Conservation (phyloP, 2,329 filamentous ascomycete species). For the Coniella lustricola region DNA sequence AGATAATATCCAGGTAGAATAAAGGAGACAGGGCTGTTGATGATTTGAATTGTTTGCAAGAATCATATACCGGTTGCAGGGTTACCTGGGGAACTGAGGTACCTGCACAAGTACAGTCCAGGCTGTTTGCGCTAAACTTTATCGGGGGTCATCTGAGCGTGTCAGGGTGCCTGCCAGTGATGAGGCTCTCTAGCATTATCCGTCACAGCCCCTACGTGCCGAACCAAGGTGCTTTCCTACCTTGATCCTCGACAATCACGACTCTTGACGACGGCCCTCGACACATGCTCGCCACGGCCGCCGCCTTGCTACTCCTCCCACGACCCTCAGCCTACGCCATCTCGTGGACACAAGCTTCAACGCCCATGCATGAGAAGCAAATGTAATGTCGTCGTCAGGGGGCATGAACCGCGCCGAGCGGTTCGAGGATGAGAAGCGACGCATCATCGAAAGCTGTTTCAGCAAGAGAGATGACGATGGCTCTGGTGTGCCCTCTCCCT, state of each 20-base stretch:
- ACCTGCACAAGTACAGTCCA: too few relatives aligned
- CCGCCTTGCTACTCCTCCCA: background rate
- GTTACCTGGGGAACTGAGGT: too few relatives aligned
- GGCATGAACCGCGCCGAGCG: conserved; percentile 57
- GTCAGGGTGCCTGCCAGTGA: too few relatives aligned
- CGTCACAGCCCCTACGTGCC: too few relatives aligned
- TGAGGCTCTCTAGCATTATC: background rate
- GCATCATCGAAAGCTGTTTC: conserved; percentile 94
- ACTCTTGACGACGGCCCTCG: background rate
- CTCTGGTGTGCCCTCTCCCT: conserved; percentile 52
- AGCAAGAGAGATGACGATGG: conserved; percentile 82
- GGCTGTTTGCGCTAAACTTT: too few relatives aligned
- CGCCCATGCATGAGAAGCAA: conserved; percentile 3
- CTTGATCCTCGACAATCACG: background rate
- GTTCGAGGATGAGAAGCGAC: conserved; percentile 93
- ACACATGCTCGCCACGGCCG: background rate
- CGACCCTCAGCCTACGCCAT: background rate
- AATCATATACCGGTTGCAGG: too few relatives aligned
- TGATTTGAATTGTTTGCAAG: too few relatives aligned
- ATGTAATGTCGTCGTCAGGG: conserved; percentile 10
- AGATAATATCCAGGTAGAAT: too few relatives aligned
- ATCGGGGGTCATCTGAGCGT: too few relatives aligned
- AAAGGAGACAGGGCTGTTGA: too few relatives aligned
- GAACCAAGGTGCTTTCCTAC: background rate
- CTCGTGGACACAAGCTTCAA: too few relatives aligned